Base-by-base conservation (phyloP, 1,284 basidiomycete species). In the Cutaneotrichosporon dermatis region DNA sequence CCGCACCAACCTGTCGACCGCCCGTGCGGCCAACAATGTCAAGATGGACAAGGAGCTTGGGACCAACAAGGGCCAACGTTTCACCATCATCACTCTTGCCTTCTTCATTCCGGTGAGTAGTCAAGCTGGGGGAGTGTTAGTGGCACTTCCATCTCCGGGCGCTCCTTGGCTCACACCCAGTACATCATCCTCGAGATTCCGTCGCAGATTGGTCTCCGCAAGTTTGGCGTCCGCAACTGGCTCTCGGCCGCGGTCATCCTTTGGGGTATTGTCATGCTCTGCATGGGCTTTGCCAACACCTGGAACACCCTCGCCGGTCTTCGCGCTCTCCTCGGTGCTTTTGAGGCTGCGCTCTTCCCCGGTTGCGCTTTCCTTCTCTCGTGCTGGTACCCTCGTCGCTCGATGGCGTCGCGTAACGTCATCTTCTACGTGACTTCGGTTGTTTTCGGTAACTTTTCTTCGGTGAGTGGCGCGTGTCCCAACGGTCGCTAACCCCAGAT, bases 351-450 rank as follows among this genome's bases (percentile, higher is more conserved):
- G 5, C 74, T 76, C 58, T 76, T 77, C 67, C 73, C 69, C 8
- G 70, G 68, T 9, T 73, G 71, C 53, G 76, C 78, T 1, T 79
- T 72, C 69, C 69, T 82, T n/a, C 74, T 81, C 60, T 73, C 76
- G 5, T 63, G 62, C 46, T 63, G 80, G 80, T 82, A 81, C 67
- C 77, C 78, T 1, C 76, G 80, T 10, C 69, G 71, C 57, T 76
- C 80, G 63, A 76, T 77, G 55, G 77, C 79, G 58, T 66, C 36
- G 11, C 67, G 69, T 11, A 60, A 51, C 46, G 35, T 42, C 13
- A 15, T 49, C 33, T 59, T 59, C 42, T 59, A 50, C 49, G 44
- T 55, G 7, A 37, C 51, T 3, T 54, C 60, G 3, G 55, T 64
- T 6, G 60, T 55, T 34, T 37, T 65, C 36, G 55, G 54, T 10